These are phyloP conservation scores for Quercus robur DNA, from an alignment of 306 rosid genomes.

Conservation along the genomic window DNA sequence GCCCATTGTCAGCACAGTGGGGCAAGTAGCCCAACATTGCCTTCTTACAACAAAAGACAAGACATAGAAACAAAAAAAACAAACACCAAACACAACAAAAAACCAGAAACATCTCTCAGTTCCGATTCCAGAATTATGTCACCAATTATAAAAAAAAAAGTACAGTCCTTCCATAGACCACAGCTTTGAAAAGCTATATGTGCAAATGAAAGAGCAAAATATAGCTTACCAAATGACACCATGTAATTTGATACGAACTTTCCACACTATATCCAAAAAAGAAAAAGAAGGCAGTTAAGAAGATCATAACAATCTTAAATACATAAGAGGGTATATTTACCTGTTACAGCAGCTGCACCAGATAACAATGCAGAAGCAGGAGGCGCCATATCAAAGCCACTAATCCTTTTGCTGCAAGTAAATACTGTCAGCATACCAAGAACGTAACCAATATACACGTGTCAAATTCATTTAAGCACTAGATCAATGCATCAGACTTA, in stretches of 20 bases:
- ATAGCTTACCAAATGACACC: conserved; percentile 92
- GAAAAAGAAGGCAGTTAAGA: conserved; percentile 64
- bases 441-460: neutral
- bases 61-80: conserved; percentile 97
- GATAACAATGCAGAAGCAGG: conserved; percentile 83
- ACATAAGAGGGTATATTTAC: conserved; percentile 44
- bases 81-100: conserved; percentile 98
- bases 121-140: conserved; percentile 85
- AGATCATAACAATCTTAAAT: conserved; percentile 25
- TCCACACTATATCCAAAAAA: conserved; percentile 86
- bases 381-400: conserved; percentile 99
- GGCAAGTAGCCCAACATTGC: conserved; percentile 99
- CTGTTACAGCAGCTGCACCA: conserved; percentile 62
- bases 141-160: conserved; percentile 58
- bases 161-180: conserved; percentile 53
- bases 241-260: conserved; percentile 86
- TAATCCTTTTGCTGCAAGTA: conserved; percentile 87
- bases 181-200: conserved; percentile 45
- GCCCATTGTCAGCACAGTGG: conserved; percentile 99
- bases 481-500: neutral
- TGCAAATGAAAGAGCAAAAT: conserved; percentile 54
- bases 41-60: conserved; percentile 92
- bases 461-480: neutral
- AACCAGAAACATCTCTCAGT: conserved; percentile 96
- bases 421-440: conserved; percentile 33